Conservation (phyloP, 2,329 filamentous ascomycete species). For the Colletotrichum sansevieriae region DNA sequence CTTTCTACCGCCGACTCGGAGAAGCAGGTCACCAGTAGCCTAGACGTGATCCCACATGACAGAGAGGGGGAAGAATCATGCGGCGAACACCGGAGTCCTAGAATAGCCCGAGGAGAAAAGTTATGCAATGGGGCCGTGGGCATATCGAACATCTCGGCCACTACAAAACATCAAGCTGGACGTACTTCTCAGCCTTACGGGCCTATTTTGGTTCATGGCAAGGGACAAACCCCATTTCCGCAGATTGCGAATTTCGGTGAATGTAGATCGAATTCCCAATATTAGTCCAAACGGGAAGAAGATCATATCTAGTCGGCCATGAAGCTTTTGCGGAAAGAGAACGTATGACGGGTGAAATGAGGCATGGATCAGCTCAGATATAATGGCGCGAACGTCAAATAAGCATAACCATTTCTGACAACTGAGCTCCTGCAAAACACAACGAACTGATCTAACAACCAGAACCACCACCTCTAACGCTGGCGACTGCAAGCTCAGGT, state of each 20-base stretch:
- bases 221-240: neutral
- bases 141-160: neutral
- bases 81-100: conserved; percentile 19
- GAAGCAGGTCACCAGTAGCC: neutral
- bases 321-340: conserved; percentile 5
- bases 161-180: neutral
- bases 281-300: neutral
- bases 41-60: neutral
- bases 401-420: conserved; percentile 10
- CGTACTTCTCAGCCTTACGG: conserved; percentile 18
- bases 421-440: neutral
- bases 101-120: neutral
- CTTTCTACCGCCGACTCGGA: neutral
- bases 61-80: neutral
- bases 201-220: neutral
- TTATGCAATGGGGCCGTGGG: neutral
- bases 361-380: neutral
- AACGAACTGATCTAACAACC: neutral
- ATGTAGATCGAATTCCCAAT: neutral
- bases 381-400: neutral
- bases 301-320: neutral
- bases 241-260: neutral
- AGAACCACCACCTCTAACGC: neutral
- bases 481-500: neutral
- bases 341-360: neutral